A percentile compares a stretch with the other conserved stretches of the same genome.
phyloP scores from a whole-genome alignment of 2,329 filamentous ascomycete genomes.

The Colletotrichum spinosum region DNA sequence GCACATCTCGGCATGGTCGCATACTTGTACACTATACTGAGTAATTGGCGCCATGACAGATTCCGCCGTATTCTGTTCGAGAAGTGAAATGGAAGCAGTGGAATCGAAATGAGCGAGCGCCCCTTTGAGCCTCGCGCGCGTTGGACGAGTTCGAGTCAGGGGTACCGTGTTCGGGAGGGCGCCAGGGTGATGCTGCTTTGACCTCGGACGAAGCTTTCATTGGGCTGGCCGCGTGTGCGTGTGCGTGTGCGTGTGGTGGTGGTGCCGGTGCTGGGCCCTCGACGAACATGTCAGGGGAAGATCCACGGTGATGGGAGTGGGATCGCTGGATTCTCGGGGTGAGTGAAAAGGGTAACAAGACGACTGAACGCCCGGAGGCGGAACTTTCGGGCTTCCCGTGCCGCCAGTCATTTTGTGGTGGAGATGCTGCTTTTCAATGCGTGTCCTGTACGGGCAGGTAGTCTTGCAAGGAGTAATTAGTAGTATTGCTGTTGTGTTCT shows the following conservation, averaged over 20 bases:
- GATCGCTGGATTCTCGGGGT: not conserved
- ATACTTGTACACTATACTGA: no score
- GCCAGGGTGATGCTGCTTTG: conserved; percentile 7
- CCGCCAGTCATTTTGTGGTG: not conserved
- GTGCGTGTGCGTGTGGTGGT: no score
- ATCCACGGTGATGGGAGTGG: not conserved
- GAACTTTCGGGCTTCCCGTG: conserved; percentile 27
- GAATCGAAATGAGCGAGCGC: not conserved
- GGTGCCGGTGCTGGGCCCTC: no score
- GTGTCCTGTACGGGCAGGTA: no score
- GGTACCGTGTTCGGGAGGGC: conserved; percentile 3
- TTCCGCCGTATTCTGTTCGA: not conserved
- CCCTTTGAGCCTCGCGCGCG: not conserved
- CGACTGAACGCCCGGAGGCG: conserved; percentile 26
- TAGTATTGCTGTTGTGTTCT: not conserved
- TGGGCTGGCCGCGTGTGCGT: not conserved
- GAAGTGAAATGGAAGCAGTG: conserved; percentile 3
- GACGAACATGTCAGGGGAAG: no score
- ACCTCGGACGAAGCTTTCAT: conserved; percentile 16
- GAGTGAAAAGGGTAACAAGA: conserved; percentile 18
- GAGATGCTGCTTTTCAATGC: no score
- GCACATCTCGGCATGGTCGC: no score
- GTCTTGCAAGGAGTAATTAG: no score
- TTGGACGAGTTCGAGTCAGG: not conserved
- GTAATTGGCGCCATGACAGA: no score